A percentile compares a stretch with the other conserved stretches of the same genome.
These are phyloP conservation scores for Prunus campanulata DNA, from an alignment of 306 rosid species.

Conservation along the genomic window DNA sequence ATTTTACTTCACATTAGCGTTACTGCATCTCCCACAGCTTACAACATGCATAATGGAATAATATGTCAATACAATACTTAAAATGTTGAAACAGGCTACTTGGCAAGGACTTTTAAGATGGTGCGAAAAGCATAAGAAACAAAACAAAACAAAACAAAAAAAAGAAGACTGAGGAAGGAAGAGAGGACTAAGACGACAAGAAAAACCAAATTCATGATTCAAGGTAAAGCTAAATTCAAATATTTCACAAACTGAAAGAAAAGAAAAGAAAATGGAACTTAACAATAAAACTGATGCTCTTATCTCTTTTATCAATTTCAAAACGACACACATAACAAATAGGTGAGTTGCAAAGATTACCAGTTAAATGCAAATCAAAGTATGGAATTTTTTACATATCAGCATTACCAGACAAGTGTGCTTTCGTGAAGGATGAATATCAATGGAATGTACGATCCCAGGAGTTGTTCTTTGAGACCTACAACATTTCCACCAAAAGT, in stretches of 20 bases:
- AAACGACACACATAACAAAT: not conserved
- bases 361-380: not conserved
- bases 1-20: not conserved
- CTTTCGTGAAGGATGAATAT: constrained; percentile 86
- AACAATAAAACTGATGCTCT: not conserved
- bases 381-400: not conserved
- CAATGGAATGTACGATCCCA: constrained; percentile 86
- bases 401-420: constrained; percentile 80
- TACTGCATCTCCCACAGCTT: not conserved
- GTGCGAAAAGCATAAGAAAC: not conserved
- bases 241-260: too few species aligned
- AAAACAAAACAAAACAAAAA: not conserved
- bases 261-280: not conserved
- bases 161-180: not conserved
- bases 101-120: not conserved
- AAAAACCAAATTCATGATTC: too few species aligned
- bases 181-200: not conserved
- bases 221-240: too few species aligned
- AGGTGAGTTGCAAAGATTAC: not conserved
- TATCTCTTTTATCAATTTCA: not conserved
- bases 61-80: too few species aligned
- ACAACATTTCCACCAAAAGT: constrained; percentile 33
- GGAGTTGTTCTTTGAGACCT: constrained; percentile 62
- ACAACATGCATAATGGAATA: not conserved
- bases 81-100: not conserved